Evolutionary conservation across 192 early-diverging fungal genomes (phyloP).

Genomic region (Umbelopsis sp.): DNA sequence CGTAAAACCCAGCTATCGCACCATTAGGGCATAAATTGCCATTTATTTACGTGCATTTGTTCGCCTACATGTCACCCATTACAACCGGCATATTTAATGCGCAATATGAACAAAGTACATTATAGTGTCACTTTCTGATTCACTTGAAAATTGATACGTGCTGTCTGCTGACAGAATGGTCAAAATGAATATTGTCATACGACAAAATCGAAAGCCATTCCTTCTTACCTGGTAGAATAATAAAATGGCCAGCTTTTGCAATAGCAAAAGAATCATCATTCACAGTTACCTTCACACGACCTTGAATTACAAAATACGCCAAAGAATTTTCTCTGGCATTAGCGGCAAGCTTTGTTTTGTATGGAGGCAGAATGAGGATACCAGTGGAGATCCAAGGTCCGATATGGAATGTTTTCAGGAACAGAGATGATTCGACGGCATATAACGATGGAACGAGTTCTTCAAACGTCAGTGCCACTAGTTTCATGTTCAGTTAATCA

Average conservation of each 20-base stretch:
- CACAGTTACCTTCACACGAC: background rate
- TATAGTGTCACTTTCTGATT: background rate
- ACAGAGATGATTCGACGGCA: background rate
- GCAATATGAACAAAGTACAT: background rate
- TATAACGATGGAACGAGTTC: background rate
- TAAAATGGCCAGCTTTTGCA: background rate
- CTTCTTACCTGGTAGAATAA: background rate
- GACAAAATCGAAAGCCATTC: background rate
- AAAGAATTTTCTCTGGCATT: background rate
- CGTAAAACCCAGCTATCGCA: too few relatives aligned
- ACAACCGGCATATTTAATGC: too few relatives aligned
- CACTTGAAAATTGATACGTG: background rate
- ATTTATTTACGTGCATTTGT: too few relatives aligned
- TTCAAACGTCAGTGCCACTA: background rate
- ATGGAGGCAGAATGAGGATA: background rate
- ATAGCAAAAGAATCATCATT: background rate
- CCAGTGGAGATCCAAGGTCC: background rate
- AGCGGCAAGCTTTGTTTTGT: background rate
- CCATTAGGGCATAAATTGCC: too few relatives aligned
- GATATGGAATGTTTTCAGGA: background rate
- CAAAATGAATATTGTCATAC: background rate
- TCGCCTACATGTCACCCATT: too few relatives aligned
- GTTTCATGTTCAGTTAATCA: background rate
- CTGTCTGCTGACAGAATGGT: background rate
- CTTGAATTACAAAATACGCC: background rate